Evolutionary conservation across 768 basidiomycete species (phyloP).

Genomic region (Macrolepiota fuliginosa): DNA sequence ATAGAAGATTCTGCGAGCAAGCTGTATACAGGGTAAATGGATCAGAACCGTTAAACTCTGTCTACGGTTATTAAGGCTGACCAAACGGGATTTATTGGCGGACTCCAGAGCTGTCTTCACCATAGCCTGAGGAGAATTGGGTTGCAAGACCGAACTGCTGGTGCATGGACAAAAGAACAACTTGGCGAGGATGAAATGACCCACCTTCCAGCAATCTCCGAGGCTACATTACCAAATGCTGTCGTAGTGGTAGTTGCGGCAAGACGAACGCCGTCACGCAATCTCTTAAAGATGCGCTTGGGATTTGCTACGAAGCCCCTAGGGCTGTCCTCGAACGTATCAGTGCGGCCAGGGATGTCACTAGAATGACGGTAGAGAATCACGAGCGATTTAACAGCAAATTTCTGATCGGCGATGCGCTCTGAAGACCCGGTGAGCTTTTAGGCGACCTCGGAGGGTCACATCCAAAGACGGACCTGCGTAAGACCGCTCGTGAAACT

Average conservation of each 20-base stretch:
- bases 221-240: conserved; percentile 55
- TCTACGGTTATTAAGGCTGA: conserved; percentile 21
- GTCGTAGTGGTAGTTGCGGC: conserved; percentile 86
- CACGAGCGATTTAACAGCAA: conserved; percentile 67
- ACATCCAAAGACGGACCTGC: conserved; percentile 37
- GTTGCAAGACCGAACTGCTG: conserved; percentile 73
- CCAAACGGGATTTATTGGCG: conserved; percentile 75
- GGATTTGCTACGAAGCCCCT: conserved; percentile 50
- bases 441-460: neutral
- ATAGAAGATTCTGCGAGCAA: conserved; percentile 84
- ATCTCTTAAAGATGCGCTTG: conserved; percentile 61
- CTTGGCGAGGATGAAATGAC: neutral
- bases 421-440: conserved; percentile 37
- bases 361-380: conserved; percentile 77
- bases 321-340: conserved; percentile 47
- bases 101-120: conserved; percentile 78
- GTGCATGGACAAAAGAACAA: neutral
- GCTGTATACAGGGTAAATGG: conserved; percentile 31
- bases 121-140: conserved; percentile 80
- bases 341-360: conserved; percentile 66
- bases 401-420: conserved; percentile 80
- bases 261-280: conserved; percentile 64
- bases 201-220: conserved; percentile 51
- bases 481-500: conserved; percentile 80
- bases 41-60: neutral